Base-by-base conservation (phyloP, 805 yeast genomes). In the Suhomyces sp. region DNA sequence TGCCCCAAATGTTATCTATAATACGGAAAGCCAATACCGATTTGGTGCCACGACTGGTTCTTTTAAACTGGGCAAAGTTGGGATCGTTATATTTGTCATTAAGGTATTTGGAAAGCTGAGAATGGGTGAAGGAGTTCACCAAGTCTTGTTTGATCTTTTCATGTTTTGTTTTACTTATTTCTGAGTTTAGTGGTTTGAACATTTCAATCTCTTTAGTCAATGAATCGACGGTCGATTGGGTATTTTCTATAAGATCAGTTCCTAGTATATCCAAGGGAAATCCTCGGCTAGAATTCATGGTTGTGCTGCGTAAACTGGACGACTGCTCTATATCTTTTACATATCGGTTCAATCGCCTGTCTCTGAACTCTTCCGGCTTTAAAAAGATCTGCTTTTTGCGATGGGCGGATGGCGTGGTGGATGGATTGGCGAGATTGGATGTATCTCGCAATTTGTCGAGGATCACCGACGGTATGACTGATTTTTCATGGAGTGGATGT, bases 1-100 rank as follows among this genome's bases (percentile, higher is more conserved):
- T 51, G 7, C 60, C 53, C 82, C 82, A 78, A 9, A 72, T 57
- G 6, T 64, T 57, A 3, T 53, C 50, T 31, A 78, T 54, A 17
- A 78, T 72, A 4, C 51, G 47, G 3, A 66, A 59, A 1, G 67
- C 66, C 40, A 61, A 49, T 46, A 55, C 44, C 9, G 46, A 40
- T 53, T 65, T 64, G 37, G 50, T 49, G 13, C 47, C 39, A 2
- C 33, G 35, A n/a, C 29, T 46, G 20, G 51, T 39, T n/a, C 40
- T 47, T 24, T 49, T 49, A 20, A 41, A 37, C 10, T 35, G 29
- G 12, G 53, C 10, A 24, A 17, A 53, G 21, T 51, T 51, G 17
- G 53, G 47, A 2, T 44, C 50, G 10, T 37, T 22, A 31, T 52
- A 48, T 43, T 40, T 54, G 10, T 48, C 27, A 8, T 52, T 46